A percentile compares a stretch with the other conserved stretches of the same genome.
These are phyloP conservation scores for Prunus mongolica DNA, from an alignment of 306 rosid genomes.

Conservation along the genomic window DNA sequence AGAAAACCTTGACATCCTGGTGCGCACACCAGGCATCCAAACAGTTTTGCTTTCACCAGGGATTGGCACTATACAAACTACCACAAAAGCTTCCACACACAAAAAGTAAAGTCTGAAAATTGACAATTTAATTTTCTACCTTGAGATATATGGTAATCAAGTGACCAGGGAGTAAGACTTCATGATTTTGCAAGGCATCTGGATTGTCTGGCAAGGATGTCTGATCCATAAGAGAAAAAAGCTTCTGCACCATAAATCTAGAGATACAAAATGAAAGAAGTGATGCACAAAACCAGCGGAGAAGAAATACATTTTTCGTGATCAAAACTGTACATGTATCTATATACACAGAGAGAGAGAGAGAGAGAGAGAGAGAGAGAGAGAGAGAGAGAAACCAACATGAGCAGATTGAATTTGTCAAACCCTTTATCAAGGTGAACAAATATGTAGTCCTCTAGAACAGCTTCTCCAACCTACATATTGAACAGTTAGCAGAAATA, in stretches of 20 bases:
- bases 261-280: slow-evolving; percentile 16
- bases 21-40: not conserved
- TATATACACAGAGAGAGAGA: slow-evolving; percentile 3
- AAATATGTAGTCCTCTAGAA: slow-evolving; percentile 62
- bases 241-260: slow-evolving; percentile 94
- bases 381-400: slow-evolving; percentile 49
- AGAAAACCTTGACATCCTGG: not conserved
- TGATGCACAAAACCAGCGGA: slow-evolving; percentile 13
- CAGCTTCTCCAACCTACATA: slow-evolving; percentile 68
- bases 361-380: not conserved
- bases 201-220: slow-evolving; percentile 83
- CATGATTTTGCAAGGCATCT: slow-evolving; percentile 94
- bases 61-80: not conserved
- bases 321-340: not conserved
- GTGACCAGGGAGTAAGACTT: slow-evolving; percentile 92
- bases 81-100: not conserved
- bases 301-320: not conserved
- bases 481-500: not conserved
- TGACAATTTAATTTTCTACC: slow-evolving; percentile 39
- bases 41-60: not conserved
- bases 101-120: not conserved
- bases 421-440: slow-evolving; percentile 79
- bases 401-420: slow-evolving; percentile 87
- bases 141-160: slow-evolving; percentile 80
- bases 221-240: slow-evolving; percentile 88